Conservation (phyloP, 2,329 filamentous ascomycete genomes). For the Exophiala viscosa region DNA sequence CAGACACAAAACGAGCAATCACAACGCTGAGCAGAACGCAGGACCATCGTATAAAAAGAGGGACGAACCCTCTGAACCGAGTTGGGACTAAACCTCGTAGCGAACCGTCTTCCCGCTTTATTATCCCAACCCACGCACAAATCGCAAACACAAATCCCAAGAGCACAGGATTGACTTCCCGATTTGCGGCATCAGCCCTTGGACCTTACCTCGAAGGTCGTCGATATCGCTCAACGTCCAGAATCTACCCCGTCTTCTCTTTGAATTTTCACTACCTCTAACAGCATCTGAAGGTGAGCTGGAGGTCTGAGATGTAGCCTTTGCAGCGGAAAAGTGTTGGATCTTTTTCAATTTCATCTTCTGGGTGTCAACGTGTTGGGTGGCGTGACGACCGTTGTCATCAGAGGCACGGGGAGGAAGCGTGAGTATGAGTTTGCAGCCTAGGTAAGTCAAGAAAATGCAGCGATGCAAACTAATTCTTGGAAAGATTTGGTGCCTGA, state of each 20-base stretch:
- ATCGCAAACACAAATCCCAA: neutral
- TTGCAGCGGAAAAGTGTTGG: neutral
- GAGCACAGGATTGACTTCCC: neutral
- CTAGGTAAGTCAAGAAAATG: conserved; percentile 21
- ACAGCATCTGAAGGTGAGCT: neutral
- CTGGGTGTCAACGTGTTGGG: neutral
- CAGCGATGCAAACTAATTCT: neutral
- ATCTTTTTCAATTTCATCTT: neutral
- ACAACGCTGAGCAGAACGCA: neutral
- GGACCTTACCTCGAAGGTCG: too few species aligned
- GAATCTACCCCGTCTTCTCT: too few species aligned
- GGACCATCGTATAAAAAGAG: neutral
- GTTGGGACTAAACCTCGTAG: conserved; percentile 10
- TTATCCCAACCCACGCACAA: conserved; percentile 3
- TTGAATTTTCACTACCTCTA: neutral
- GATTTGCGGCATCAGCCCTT: neutral
- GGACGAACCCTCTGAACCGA: neutral
- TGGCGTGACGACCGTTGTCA: neutral
- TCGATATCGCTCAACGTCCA: neutral
- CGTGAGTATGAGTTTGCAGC: conserved; percentile 26
- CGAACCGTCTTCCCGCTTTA: conserved; percentile 14
- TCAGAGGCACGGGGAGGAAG: neutral
- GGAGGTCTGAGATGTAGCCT: conserved; percentile 10
- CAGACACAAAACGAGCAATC: neutral
- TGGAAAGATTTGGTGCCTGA: neutral